A percentile compares a stretch with the other conserved stretches of the same genome.
These are phyloP conservation scores for Raffaelea arxii DNA, from an alignment of 2,329 filamentous ascomycete genomes.

Conservation along the genomic window DNA sequence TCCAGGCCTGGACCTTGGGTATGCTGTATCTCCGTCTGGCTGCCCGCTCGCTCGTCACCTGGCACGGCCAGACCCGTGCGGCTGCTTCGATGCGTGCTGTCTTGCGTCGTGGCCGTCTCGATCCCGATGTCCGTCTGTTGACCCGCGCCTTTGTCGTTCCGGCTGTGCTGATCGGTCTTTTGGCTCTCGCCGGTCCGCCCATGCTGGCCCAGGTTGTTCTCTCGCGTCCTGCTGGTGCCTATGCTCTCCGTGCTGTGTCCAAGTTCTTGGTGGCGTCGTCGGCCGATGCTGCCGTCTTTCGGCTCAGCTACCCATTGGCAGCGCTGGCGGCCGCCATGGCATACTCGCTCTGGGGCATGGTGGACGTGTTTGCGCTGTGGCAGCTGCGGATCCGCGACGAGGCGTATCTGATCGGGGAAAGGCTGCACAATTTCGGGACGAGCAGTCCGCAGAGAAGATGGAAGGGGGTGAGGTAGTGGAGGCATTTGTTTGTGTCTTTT, in stretches of 20 bases:
- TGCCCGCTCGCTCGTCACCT: slow-evolving; percentile 56
- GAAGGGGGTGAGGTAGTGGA: neutral
- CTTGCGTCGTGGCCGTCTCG: slow-evolving; percentile 63
- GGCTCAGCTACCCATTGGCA: slow-evolving; percentile 61
- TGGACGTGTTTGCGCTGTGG: slow-evolving; percentile 62
- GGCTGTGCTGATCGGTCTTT: slow-evolving; percentile 46
- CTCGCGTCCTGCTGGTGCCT: too few species aligned
- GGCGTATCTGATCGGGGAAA: slow-evolving; percentile 89
- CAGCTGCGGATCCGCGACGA: slow-evolving; percentile 79
- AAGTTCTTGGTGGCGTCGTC: slow-evolving; percentile 10
- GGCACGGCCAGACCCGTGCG: slow-evolving; percentile 59
- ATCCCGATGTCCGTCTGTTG: slow-evolving; percentile 68
- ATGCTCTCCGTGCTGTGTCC: neutral
- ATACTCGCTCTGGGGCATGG: slow-evolving; percentile 39
- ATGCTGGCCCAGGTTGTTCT: slow-evolving; percentile 44
- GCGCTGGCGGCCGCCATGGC: slow-evolving; percentile 37
- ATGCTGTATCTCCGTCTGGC: slow-evolving; percentile 81
- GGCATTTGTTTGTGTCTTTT: neutral
- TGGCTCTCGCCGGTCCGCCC: slow-evolving; percentile 52
- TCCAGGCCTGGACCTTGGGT: slow-evolving; percentile 91
- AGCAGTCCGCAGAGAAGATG: neutral
- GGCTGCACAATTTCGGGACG: slow-evolving; percentile 81
- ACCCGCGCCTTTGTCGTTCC: slow-evolving; percentile 85
- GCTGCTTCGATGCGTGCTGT: slow-evolving; percentile 67
- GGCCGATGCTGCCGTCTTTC: slow-evolving; percentile 31